phyloP scores from a whole-genome alignment of 164 flowering plant species.

The Berberis thunbergii region DNA sequence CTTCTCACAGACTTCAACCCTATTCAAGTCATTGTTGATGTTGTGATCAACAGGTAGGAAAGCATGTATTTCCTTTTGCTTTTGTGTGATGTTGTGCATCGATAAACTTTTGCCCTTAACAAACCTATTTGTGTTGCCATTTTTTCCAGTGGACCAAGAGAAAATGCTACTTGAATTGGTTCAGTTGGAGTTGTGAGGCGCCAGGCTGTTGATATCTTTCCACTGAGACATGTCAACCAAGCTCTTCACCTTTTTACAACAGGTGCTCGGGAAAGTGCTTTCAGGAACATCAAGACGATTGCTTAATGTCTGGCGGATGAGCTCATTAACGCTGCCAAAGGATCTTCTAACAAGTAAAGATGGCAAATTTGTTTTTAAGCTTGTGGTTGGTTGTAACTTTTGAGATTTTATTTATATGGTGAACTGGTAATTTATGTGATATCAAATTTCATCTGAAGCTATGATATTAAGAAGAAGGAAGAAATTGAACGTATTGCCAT shows the following conservation, averaged over 20 bases:
- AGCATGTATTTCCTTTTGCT: too few relatives aligned
- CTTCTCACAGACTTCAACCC: slow-evolving; percentile 28
- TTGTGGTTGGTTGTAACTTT: neutral
- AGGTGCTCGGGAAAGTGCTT: slow-evolving; percentile 17
- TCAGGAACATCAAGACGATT: slow-evolving; percentile 16
- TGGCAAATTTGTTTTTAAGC: neutral
- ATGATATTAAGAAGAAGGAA: slow-evolving; percentile 8
- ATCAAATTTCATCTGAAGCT: neutral
- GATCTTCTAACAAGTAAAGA: slow-evolving; percentile 14
- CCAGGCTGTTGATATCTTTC: slow-evolving; percentile 18
- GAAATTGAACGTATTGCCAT: slow-evolving; percentile 8
- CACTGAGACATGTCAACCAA: slow-evolving; percentile 15
- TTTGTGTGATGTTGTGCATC: neutral
- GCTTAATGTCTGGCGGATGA: slow-evolving; percentile 17
- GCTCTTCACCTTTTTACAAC: slow-evolving; percentile 15
- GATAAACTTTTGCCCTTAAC: neutral
- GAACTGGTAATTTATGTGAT: neutral
- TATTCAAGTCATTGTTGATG: slow-evolving; percentile 31
- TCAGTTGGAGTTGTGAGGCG: too few relatives aligned
- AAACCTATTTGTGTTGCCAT: neutral
- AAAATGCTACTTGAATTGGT: slow-evolving; percentile 17
- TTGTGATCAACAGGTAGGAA: slow-evolving; percentile 27
- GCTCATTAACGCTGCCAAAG: slow-evolving; percentile 15
- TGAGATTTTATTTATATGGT: neutral
- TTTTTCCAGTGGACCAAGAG: slow-evolving; percentile 10